Base-by-base conservation (phyloP, 768 basidiomycete species). In the Russula earlei region DNA sequence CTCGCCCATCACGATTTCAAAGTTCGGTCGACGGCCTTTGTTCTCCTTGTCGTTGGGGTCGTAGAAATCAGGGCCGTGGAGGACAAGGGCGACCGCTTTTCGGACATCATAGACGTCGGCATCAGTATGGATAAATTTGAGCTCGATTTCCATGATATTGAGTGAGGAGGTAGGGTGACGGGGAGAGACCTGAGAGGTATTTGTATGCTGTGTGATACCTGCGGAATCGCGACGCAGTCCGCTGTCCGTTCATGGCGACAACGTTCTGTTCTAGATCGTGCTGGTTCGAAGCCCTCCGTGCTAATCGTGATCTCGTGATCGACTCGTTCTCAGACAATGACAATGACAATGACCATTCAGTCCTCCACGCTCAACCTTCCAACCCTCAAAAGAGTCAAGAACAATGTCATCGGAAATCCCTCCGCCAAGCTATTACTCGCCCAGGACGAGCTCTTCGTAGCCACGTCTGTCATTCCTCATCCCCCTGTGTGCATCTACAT, bases 351-450 rank as follows among this genome's bases (percentile, higher is more conserved):
- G 70, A 67, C 69, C 5, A 52, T 71, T 17, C 52, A 55, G 31
- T 7, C 29, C 29, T 31, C 29, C 1, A 62, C 60, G 5, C 46
- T 67, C 40, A 64, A 65, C 52, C 45, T 75, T 36, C 59, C 73
- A 17, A 69, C 68, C 49, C 78, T 88, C 60, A 89, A 87, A 70
- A 72, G 75, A 57, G 76, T 81, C 56, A 89, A 89, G 70, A 90
- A 90, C 67, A 67, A 75, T 1, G 83, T 89, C 47, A 89, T 90
- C 37, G 88, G 88, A 1, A 91, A 89, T 59, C 87, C 85, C 0
- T 77, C 80, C 0, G 84, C 85, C 1, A 91, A 91, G 66, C 65
- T 74, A 2, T 67, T 75, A 14, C 69, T 87, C 1, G 79, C 82
- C 0, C 69, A 73, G 41, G 84, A 90, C 61, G 70, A 75, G 12